These are phyloP conservation scores for Adansonia digitata DNA, from an alignment of 345 rosid genomes.

Conservation along the genomic window DNA sequence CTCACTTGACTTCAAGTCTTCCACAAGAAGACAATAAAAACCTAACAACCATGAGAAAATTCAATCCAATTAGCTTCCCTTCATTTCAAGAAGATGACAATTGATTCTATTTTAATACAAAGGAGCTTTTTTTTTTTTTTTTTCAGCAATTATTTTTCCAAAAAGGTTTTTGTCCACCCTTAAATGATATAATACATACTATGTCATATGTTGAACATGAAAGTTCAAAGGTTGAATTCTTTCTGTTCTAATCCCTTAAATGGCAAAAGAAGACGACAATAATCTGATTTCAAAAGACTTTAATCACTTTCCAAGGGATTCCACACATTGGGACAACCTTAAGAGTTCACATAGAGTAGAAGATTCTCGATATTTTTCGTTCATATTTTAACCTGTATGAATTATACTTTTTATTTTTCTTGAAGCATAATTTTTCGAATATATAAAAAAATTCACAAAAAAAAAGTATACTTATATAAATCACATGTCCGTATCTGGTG, in stretches of 20 bases:
- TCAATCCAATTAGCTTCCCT: not conserved
- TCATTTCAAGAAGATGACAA: not conserved
- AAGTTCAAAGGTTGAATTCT: not conserved
- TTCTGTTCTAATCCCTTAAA: not conserved
- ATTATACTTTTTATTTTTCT: too few relatives aligned
- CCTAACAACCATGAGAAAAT: not conserved
- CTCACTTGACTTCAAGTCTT: slow-evolving; percentile 19
- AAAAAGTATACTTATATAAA: too few relatives aligned
- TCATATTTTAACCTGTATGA: not conserved
- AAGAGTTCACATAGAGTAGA: slow-evolving; percentile 1
- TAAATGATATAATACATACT: not conserved
- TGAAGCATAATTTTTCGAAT: too few relatives aligned
- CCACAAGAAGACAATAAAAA: not conserved
- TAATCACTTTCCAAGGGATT: not conserved
- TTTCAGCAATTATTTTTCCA: not conserved
- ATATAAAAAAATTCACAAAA: too few relatives aligned
- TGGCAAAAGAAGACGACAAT: not conserved
- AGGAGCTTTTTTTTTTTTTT: too few relatives aligned
- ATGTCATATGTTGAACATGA: not conserved
- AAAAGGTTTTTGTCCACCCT: not conserved
- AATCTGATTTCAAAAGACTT: not conserved
- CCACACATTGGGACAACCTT: not conserved
- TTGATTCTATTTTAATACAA: not conserved
- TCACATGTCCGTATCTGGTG: too few relatives aligned
- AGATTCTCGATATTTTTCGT: not conserved